phyloP scores from a whole-genome alignment of 805 yeast species.

The Yarrowia sp. region DNA sequence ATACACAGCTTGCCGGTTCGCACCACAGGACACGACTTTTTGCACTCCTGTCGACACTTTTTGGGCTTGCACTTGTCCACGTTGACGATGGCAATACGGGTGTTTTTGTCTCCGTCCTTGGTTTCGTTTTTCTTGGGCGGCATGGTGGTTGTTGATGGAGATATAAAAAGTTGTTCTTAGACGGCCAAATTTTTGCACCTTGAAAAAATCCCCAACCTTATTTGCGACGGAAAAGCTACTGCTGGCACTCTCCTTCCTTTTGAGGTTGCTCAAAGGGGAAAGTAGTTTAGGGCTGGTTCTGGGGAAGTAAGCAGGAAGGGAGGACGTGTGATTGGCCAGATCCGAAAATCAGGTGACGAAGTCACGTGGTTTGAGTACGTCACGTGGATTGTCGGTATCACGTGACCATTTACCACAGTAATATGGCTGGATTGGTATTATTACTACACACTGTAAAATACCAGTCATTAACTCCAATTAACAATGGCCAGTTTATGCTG shows the following conservation, averaged over 20 bases:
- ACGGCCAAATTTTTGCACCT: constrained; percentile 9
- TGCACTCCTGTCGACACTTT: constrained; percentile 97
- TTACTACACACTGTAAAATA: too few species aligned
- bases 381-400: too few species aligned
- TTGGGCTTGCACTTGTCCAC: constrained; percentile 96
- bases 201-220: constrained; percentile 4
- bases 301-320: background rate
- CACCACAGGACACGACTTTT: constrained; percentile 95
- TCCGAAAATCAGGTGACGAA: background rate
- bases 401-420: background rate
- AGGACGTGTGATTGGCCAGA: background rate
- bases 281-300: background rate
- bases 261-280: background rate
- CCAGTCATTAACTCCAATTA: too few species aligned
- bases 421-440: too few species aligned
- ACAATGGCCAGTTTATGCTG: too few species aligned
- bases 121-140: constrained; percentile 18
- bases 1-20: constrained; percentile 97
- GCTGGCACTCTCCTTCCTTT: constrained; percentile 1
- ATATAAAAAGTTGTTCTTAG: too few species aligned
- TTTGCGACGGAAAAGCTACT: too few species aligned
- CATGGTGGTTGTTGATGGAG: background rate
- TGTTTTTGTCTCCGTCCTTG: constrained; percentile 29
- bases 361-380: too few species aligned
- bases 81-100: constrained; percentile 89